phyloP scores from a whole-genome alignment of 2,329 filamentous ascomycete genomes.

The Apiospora pterosperma region DNA sequence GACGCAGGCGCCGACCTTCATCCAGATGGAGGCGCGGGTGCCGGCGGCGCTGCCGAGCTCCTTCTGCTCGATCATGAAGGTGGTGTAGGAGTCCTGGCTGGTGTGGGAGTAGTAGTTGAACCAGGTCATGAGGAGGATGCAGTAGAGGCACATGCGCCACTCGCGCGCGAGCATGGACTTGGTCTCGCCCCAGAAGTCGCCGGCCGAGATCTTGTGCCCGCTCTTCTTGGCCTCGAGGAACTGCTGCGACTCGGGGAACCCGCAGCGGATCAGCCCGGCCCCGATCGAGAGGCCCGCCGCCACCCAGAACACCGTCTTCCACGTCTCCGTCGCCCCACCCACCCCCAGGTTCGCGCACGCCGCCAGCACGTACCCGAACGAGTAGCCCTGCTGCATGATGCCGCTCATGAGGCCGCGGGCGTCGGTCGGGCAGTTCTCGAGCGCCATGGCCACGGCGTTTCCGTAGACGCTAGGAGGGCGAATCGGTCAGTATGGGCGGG shows the following conservation, averaged over 20 bases:
- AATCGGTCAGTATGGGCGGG: no score
- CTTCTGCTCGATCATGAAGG: slow-evolving; percentile 74
- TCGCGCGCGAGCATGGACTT: slow-evolving; percentile 64
- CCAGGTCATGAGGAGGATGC: slow-evolving; percentile 75
- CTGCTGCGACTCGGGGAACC: slow-evolving; percentile 72
- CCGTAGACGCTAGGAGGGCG: slow-evolving; percentile 59
- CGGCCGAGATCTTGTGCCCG: slow-evolving; percentile 47
- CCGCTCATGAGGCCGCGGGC: slow-evolving; percentile 79
- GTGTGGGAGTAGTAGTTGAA: slow-evolving; percentile 76
- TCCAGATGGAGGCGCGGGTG: slow-evolving; percentile 73
- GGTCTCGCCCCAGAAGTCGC: slow-evolving; percentile 66
- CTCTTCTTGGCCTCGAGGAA: slow-evolving; percentile 67
- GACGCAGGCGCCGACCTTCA: slow-evolving; percentile 75
- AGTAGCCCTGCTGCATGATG: slow-evolving; percentile 79
- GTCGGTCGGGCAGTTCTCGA: slow-evolving; percentile 68
- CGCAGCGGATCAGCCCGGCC: slow-evolving; percentile 63
- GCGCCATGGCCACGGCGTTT: slow-evolving; percentile 73
- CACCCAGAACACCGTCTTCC: slow-evolving; percentile 77
- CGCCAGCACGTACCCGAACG: slow-evolving; percentile 75
- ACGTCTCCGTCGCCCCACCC: slow-evolving; percentile 57
- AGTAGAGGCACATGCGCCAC: slow-evolving; percentile 77
- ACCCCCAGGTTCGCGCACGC: slow-evolving; percentile 73
- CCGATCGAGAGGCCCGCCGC: slow-evolving; percentile 64
- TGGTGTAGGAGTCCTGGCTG: slow-evolving; percentile 77
- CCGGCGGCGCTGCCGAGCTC: slow-evolving; percentile 61